phyloP scores from a whole-genome alignment of 805 yeast genomes.

The Zygosaccharomyces lentus region DNA sequence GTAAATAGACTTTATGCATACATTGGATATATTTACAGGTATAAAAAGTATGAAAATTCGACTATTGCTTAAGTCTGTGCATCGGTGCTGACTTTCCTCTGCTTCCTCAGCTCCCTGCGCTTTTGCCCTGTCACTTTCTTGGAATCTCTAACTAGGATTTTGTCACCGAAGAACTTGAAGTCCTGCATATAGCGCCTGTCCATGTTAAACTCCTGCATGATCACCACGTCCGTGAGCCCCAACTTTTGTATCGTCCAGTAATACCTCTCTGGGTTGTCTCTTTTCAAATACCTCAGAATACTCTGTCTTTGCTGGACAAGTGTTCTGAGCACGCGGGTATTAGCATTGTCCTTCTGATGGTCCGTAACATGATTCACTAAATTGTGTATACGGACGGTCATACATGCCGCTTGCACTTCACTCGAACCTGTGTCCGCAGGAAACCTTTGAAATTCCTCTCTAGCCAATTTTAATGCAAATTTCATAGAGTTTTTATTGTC shows the following conservation, averaged over 20 bases:
- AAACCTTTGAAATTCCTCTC: slow-evolving; percentile 71
- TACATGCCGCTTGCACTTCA: slow-evolving; percentile 91
- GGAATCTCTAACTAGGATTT: slow-evolving; percentile 52
- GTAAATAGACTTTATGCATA: slow-evolving; percentile 15
- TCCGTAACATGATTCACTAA: slow-evolving; percentile 68
- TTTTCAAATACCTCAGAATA: slow-evolving; percentile 75
- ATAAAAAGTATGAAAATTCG: not conserved
- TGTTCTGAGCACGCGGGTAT: slow-evolving; percentile 69
- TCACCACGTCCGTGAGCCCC: slow-evolving; percentile 78
- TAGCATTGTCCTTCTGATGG: slow-evolving; percentile 67
- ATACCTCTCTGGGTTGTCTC: slow-evolving; percentile 74
- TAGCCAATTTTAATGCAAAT: slow-evolving; percentile 60
- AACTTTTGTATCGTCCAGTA: slow-evolving; percentile 81
- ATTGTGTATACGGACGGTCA: slow-evolving; percentile 75
- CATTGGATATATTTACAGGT: not conserved
- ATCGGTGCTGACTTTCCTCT: slow-evolving; percentile 33
- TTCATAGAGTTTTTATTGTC: slow-evolving; percentile 52
- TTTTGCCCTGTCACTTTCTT: slow-evolving; percentile 45
- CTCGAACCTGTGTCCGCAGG: slow-evolving; percentile 94
- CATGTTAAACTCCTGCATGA: slow-evolving; percentile 76
- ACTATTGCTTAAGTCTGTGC: slow-evolving; percentile 3
- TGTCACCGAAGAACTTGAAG: slow-evolving; percentile 71
- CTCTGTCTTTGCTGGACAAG: slow-evolving; percentile 87
- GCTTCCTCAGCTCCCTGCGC: slow-evolving; percentile 45
- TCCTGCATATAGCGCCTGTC: slow-evolving; percentile 74